Percentiles rank a stretch among this genome's conserved stretches.
These are phyloP conservation scores for Backusella tuberculispora DNA, from an alignment of 192 early-diverging fungal species.

Conservation along the genomic window DNA sequence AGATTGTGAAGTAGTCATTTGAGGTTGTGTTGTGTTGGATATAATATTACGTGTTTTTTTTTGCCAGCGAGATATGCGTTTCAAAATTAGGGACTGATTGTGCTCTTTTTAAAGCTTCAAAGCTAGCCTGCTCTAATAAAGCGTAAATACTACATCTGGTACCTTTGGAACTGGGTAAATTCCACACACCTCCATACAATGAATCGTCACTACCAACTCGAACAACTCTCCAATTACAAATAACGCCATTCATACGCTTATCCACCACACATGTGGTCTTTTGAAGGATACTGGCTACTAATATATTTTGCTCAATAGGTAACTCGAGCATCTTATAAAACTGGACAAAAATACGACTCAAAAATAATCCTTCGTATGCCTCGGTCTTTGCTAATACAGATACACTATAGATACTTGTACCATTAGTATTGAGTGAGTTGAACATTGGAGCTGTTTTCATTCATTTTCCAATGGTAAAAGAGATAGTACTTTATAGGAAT, in stretches of 20 bases:
- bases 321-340: constrained; percentile 45
- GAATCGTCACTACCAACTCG: constrained; percentile 33
- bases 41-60: constrained; percentile 35
- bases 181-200: constrained; percentile 38
- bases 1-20: not conserved
- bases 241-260: constrained; percentile 40
- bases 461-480: constrained; percentile 43
- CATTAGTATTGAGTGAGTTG: too few species aligned
- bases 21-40: not conserved
- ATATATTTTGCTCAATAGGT: constrained; percentile 58
- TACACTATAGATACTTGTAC: too few species aligned
- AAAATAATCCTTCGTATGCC: too few species aligned
- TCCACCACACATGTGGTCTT: constrained; percentile 53
- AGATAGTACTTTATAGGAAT: constrained; percentile 37
- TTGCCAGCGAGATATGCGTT: constrained; percentile 37
- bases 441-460: constrained; percentile 36
- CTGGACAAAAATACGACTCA: constrained; percentile 50
- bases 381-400: constrained; percentile 41
- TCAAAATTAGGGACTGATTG: constrained; percentile 46
- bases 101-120: constrained; percentile 38
- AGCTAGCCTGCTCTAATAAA: too few species aligned
- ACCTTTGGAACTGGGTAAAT: constrained; percentile 22
- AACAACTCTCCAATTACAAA: constrained; percentile 39
- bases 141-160: too few species aligned
- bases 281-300: constrained; percentile 61